phyloP scores from a whole-genome alignment of 805 yeast genomes.

The Pichia heedii region DNA sequence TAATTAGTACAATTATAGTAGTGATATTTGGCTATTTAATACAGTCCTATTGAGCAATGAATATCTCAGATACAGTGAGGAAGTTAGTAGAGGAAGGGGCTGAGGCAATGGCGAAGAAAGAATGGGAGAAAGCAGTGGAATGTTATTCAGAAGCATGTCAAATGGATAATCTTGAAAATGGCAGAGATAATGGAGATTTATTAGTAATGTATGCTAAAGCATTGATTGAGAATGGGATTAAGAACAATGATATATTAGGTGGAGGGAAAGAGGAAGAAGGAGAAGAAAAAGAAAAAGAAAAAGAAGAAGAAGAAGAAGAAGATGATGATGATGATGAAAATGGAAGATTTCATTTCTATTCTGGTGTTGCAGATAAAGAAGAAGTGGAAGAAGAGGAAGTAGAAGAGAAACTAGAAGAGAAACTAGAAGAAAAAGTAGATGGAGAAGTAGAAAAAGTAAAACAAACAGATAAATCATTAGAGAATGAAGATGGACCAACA shows the following conservation, averaged over 20 bases:
- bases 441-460: conserved; percentile 20
- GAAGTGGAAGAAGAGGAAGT: conserved; percentile 20
- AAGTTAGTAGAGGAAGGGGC: conserved; percentile 52
- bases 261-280: conserved; percentile 24
- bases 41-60: no score
- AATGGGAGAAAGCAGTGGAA: conserved; percentile 61
- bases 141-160: conserved; percentile 70
- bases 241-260: conserved; percentile 70
- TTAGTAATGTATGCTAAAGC: conserved; percentile 73
- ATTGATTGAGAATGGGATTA: conserved; percentile 66
- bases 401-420: conserved; percentile 15
- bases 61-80: conserved; percentile 23
- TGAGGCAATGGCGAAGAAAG: conserved; percentile 51
- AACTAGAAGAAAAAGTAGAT: conserved; percentile 16
- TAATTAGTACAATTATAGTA: no score
- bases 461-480: conserved; percentile 19
- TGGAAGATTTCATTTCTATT: background rate
- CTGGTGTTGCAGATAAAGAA: conserved; percentile 13
- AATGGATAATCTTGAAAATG: conserved; percentile 36
- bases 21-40: no score
- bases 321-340: conserved; percentile 22
- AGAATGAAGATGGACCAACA: conserved; percentile 41
- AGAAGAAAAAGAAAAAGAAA: conserved; percentile 9
- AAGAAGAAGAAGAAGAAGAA: conserved; percentile 4
- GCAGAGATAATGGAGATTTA: conserved; percentile 66